Conservation (phyloP, 176 grass and related monocot genomes). For the Neostapfia colusana region DNA sequence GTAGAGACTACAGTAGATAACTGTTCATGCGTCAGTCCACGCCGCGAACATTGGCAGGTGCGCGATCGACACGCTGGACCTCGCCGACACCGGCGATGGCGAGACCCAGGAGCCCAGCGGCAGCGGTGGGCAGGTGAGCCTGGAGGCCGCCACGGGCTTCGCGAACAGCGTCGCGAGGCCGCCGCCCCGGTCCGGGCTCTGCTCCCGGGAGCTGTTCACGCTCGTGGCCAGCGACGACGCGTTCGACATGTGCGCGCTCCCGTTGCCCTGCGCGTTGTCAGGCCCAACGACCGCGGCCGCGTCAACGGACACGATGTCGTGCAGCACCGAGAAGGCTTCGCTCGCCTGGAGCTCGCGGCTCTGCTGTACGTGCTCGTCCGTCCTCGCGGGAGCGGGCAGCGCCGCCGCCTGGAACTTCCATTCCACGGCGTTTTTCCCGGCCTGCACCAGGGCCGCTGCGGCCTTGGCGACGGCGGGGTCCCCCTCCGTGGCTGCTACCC, state of each 20-base stretch:
- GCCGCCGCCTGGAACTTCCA: constrained; percentile 32
- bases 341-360: constrained; percentile 25
- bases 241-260: constrained; percentile 40
- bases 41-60: constrained; percentile 79
- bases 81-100: constrained; percentile 36
- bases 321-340: constrained; percentile 47
- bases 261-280: not conserved
- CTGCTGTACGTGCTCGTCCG: not conserved
- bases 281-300: not conserved
- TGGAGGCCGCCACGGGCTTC: constrained; percentile 36
- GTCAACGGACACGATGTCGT: constrained; percentile 39
- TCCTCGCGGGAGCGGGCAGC: not conserved
- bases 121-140: constrained; percentile 27
- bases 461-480: not conserved
- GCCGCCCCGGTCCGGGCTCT: constrained; percentile 54
- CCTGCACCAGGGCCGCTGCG: constrained; percentile 32
- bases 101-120: constrained; percentile 55
- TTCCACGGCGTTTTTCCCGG: not conserved
- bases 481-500: not conserved
- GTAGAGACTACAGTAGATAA: not conserved
- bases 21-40: constrained; percentile 73
- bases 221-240: constrained; percentile 43
- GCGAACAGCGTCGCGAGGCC: constrained; percentile 76
- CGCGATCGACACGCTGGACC: constrained; percentile 63
- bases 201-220: constrained; percentile 60